These are phyloP conservation scores for Tolypocladium amazonense DNA, from an alignment of 2,329 filamentous ascomycete genomes.

Conservation along the genomic window DNA sequence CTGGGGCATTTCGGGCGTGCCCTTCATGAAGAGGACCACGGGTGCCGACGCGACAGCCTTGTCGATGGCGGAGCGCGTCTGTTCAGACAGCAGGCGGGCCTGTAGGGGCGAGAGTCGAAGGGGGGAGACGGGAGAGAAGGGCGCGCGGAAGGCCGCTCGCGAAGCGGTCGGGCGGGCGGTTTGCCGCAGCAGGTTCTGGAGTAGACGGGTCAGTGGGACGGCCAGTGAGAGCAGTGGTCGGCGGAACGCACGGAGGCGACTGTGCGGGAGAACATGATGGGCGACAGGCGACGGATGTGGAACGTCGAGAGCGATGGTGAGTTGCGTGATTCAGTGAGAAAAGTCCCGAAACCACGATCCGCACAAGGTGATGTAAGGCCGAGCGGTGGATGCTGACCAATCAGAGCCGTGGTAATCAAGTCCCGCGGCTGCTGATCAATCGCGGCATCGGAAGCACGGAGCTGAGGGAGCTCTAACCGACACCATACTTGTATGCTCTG, in stretches of 20 bases:
- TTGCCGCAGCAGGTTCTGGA: constrained; percentile 25
- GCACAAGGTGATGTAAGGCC: background rate
- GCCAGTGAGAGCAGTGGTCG: no score
- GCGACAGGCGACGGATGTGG: background rate
- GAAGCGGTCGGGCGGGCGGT: constrained; percentile 21
- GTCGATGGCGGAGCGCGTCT: constrained; percentile 76
- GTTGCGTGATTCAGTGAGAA: background rate
- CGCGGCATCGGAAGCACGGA: background rate
- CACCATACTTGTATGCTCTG: background rate
- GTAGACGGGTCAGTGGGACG: background rate
- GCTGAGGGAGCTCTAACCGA: background rate
- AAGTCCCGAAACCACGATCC: background rate
- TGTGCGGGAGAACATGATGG: constrained; percentile 13
- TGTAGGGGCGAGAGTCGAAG: constrained; percentile 22
- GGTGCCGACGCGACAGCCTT: constrained; percentile 79
- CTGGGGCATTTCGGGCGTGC: constrained; percentile 88
- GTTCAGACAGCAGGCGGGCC: constrained; percentile 65
- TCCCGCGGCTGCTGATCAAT: background rate
- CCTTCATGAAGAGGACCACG: constrained; percentile 99
- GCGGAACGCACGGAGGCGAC: constrained; percentile 11
- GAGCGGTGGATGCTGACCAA: constrained; percentile 1
- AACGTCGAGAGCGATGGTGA: background rate
- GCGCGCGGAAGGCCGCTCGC: constrained; percentile 11
- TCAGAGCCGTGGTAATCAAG: background rate
- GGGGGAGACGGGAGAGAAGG: constrained; percentile 8